Conservation (phyloP, 73 alveolate genomes). For the Stentor coeruleus region DNA sequence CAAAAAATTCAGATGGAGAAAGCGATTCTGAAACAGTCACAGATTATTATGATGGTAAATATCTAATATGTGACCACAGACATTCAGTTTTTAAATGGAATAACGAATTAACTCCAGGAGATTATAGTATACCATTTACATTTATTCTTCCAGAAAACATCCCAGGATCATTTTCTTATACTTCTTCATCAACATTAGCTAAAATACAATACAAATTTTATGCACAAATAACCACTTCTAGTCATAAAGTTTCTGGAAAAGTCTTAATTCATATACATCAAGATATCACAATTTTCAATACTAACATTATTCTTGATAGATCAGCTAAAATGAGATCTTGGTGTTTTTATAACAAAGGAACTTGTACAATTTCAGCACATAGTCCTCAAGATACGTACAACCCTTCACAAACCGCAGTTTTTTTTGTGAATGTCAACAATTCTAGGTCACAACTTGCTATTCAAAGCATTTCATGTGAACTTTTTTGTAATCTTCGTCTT, state of each 20-base stretch:
- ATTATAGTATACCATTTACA: background rate
- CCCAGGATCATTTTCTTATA: background rate
- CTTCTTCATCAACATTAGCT: background rate
- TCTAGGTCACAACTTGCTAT: background rate
- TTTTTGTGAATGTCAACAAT: background rate
- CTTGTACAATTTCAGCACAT: background rate
- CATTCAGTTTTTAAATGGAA: background rate
- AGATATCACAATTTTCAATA: too few relatives aligned
- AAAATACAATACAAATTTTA: background rate
- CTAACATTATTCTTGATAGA: too few relatives aligned
- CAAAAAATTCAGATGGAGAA: background rate
- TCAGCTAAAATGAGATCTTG: background rate
- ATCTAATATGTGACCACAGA: background rate
- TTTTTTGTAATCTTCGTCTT: background rate
- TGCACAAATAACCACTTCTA: too few relatives aligned
- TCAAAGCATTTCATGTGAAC: background rate
- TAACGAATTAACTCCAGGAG: background rate
- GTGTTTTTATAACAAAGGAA: background rate
- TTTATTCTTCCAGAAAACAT: background rate
- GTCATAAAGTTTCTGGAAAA: too few relatives aligned
- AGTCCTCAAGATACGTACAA: background rate
- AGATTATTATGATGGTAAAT: background rate
- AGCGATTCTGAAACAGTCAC: background rate
- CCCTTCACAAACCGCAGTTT: slow-evolving; percentile 1
- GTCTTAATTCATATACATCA: too few relatives aligned